A percentile compares a stretch with the other conserved stretches of the same genome.
phyloP scores from a whole-genome alignment of 2,329 filamentous ascomycete genomes.

The Thielaviopsis musarum region DNA sequence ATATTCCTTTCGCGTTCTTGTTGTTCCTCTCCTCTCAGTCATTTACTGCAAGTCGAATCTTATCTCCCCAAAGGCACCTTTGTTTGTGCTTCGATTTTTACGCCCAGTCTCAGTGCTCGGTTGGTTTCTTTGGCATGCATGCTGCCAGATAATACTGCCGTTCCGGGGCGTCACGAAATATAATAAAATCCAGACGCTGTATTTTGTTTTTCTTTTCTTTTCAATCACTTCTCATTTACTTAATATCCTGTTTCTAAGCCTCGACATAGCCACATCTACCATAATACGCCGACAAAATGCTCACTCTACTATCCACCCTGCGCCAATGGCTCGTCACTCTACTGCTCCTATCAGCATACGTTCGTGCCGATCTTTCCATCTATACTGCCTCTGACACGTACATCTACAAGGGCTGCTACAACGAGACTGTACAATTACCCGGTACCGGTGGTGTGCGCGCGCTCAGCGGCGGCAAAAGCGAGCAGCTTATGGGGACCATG shows the following conservation, averaged over 20 bases:
- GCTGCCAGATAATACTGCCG: not conserved
- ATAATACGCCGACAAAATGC: not conserved
- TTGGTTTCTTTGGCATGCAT: not conserved
- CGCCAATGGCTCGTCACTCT: not conserved
- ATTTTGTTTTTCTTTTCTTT: not conserved
- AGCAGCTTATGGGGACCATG: slow-evolving; percentile 28
- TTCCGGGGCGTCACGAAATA: not conserved
- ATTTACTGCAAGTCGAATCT: not conserved
- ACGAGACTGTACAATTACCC: slow-evolving; percentile 33
- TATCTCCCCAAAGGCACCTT: not conserved
- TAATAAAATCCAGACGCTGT: not conserved
- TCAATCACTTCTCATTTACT: not conserved
- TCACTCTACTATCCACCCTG: not conserved
- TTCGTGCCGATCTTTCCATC: slow-evolving; percentile 16
- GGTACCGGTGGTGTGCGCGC: slow-evolving; percentile 29
- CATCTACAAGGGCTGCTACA: slow-evolving; percentile 39
- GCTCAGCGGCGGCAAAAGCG: slow-evolving; percentile 25
- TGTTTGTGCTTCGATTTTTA: not conserved
- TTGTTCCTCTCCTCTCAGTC: no score
- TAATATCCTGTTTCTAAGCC: not conserved
- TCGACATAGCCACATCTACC: no score
- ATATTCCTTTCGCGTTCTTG: no score
- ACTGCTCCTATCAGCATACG: not conserved
- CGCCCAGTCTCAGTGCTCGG: not conserved
- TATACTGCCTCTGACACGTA: slow-evolving; percentile 25